phyloP scores from a whole-genome alignment of 108 stramenopile species.

The Skeletonema grethae region DNA sequence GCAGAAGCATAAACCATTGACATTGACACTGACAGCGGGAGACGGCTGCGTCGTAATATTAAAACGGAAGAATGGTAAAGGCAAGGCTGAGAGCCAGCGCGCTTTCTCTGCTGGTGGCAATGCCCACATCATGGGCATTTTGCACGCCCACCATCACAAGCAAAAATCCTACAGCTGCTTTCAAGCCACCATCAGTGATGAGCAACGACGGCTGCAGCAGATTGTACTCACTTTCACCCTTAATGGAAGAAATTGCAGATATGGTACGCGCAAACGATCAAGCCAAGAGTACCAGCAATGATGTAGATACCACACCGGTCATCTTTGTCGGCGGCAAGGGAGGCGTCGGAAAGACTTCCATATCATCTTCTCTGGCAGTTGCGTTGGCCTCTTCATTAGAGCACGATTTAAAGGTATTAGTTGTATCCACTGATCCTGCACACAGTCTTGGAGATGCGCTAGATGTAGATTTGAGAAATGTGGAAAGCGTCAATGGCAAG shows the following conservation, averaged over 20 bases:
- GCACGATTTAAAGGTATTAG: constrained; percentile 74
- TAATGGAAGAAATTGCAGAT: constrained; percentile 20
- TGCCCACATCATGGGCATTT: constrained; percentile 1
- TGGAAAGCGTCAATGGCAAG: background rate
- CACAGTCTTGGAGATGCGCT: constrained; percentile 95
- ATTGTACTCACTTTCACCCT: constrained; percentile 13
- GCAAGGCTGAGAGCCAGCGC: background rate
- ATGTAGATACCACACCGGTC: constrained; percentile 17
- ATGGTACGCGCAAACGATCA: constrained; percentile 10
- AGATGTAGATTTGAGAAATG: constrained; percentile 65
- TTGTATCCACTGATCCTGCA: constrained; percentile 98
- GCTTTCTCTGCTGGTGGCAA: background rate
- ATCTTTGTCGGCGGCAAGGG: constrained; percentile 46
- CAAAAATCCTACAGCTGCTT: background rate
- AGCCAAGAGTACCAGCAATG: background rate
- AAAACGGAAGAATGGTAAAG: background rate
- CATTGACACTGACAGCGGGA: no score
- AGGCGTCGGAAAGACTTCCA: constrained; percentile 81
- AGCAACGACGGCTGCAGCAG: background rate
- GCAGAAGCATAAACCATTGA: no score
- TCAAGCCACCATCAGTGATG: background rate
- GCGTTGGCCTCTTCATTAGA: constrained; percentile 64
- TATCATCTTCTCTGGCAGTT: constrained; percentile 85
- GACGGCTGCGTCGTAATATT: background rate
- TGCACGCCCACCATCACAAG: background rate